Percentiles rank a stretch among this genome's conserved stretches.
Conservation (phyloP, 2,329 filamentous ascomycete genomes). For the Pleoardoris graminearum region DNA sequence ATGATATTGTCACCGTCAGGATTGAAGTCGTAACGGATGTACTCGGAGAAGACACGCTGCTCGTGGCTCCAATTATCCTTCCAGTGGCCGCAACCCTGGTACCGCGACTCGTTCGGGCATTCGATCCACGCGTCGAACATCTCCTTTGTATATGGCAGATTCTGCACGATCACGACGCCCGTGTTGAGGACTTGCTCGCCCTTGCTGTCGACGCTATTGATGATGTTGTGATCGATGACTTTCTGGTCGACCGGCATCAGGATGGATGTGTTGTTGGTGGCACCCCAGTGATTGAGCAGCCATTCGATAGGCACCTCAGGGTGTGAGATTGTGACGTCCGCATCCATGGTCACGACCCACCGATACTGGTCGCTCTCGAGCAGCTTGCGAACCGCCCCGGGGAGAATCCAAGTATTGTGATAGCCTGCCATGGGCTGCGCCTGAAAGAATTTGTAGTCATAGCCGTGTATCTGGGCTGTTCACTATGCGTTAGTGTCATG, state of each 20-base stretch:
- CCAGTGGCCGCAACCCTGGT: conserved; percentile 33
- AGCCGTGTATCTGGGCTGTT: conserved; percentile 47
- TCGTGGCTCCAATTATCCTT: conserved; percentile 36
- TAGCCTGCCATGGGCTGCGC: conserved; percentile 35
- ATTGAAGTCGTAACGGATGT: conserved; percentile 40
- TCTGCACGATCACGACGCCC: conserved; percentile 47
- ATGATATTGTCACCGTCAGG: conserved; percentile 29
- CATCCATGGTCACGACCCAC: conserved; percentile 52
- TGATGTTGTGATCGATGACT: conserved; percentile 17
- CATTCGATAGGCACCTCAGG: conserved; percentile 53
- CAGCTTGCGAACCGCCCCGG: conserved; percentile 46
- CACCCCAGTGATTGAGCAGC: conserved; percentile 54
- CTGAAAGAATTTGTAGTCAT: conserved; percentile 48
- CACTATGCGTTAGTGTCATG: not conserved
- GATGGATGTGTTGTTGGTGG: conserved; percentile 46
- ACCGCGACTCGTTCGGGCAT: conserved; percentile 33
- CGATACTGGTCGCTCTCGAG: conserved; percentile 43
- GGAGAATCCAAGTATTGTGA: conserved; percentile 49
- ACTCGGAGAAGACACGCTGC: conserved; percentile 40
- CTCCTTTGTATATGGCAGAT: conserved; percentile 24
- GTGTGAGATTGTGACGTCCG: conserved; percentile 50
- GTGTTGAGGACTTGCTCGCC: conserved; percentile 45
- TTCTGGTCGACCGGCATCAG: conserved; percentile 41
- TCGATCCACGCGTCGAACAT: conserved; percentile 37
- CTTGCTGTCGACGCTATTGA: conserved; percentile 41